These are phyloP conservation scores for Musa acuminata DNA, from an alignment of 176 grass and related monocot species.

Conservation along the genomic window DNA sequence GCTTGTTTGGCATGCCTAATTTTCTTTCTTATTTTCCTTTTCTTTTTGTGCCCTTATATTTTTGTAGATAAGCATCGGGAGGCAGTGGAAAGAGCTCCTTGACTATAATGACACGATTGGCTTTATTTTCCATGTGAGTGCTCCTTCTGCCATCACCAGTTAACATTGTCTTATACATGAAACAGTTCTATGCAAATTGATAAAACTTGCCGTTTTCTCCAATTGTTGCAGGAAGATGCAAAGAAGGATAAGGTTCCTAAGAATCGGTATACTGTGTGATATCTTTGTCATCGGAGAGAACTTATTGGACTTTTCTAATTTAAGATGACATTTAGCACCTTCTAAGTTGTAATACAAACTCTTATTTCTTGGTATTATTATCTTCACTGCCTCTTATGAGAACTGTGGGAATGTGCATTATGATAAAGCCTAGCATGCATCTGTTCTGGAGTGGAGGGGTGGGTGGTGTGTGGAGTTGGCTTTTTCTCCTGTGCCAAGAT, in stretches of 20 bases:
- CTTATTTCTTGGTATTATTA: not conserved
- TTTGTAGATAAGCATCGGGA: constrained; percentile 67
- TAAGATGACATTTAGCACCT: not conserved
- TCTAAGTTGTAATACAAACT: not conserved
- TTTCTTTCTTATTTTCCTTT: no score
- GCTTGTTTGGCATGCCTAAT: no score
- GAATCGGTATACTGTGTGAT: constrained; percentile 66
- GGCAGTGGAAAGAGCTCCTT: constrained; percentile 85
- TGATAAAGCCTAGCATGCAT: no score
- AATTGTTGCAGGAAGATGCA: constrained; percentile 51
- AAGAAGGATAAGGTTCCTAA: constrained; percentile 46
- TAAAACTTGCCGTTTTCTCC: not conserved
- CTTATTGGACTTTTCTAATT: not conserved
- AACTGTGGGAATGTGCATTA: no score
- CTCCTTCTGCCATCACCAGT: not conserved
- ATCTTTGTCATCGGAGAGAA: not conserved
- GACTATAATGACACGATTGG: constrained; percentile 69
- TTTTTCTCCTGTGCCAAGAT: no score
- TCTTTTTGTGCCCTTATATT: not conserved
- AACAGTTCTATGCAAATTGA: not conserved
- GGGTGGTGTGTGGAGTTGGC: no score
- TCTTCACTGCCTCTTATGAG: not conserved
- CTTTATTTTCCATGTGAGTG: constrained; percentile 77
- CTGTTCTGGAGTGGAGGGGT: no score
- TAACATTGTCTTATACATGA: not conserved